Conservation (phyloP, 805 yeast species). For the Pichia thaimueangensis region DNA sequence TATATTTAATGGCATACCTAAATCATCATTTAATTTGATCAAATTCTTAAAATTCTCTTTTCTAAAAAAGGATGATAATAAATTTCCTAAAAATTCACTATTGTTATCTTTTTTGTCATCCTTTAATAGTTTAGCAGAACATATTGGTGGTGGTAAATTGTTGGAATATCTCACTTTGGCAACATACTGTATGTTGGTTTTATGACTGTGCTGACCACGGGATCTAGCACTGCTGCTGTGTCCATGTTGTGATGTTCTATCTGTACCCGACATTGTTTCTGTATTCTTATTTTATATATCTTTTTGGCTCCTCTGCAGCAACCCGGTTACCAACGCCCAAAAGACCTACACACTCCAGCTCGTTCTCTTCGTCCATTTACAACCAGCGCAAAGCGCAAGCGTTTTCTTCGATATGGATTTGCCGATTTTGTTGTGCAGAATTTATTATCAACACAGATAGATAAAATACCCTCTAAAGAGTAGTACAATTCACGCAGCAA, state of each 20-base stretch:
- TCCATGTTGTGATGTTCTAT: background rate
- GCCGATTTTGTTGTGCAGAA: too few species aligned
- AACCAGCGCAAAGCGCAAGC: too few species aligned
- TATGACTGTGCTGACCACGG: constrained; percentile 1
- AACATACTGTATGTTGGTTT: constrained; percentile 36
- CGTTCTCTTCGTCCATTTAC: too few species aligned
- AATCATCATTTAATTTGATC: constrained; percentile 50
- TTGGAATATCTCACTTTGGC: constrained; percentile 81
- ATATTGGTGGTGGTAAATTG: constrained; percentile 86
- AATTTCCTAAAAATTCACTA: constrained; percentile 42
- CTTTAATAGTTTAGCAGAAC: constrained; percentile 79
- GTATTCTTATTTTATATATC: background rate
- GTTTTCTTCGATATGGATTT: too few species aligned
- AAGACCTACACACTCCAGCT: too few species aligned
- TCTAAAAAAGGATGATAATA: constrained; percentile 66
- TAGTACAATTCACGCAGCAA: too few species aligned
- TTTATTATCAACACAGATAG: too few species aligned
- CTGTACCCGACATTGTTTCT: constrained; percentile 5
- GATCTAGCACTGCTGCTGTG: background rate
- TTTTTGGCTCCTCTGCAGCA: too few species aligned
- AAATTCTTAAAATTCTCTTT: constrained; percentile 64
- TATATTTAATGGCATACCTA: constrained; percentile 74
- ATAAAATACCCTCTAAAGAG: too few species aligned
- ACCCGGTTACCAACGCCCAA: too few species aligned
- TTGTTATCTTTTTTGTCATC: constrained; percentile 25